Evolutionary conservation across 179 eudicot species (phyloP), one percentile per base, ranked within the genome.

Genomic region (Corrigiola litoralis): DNA sequence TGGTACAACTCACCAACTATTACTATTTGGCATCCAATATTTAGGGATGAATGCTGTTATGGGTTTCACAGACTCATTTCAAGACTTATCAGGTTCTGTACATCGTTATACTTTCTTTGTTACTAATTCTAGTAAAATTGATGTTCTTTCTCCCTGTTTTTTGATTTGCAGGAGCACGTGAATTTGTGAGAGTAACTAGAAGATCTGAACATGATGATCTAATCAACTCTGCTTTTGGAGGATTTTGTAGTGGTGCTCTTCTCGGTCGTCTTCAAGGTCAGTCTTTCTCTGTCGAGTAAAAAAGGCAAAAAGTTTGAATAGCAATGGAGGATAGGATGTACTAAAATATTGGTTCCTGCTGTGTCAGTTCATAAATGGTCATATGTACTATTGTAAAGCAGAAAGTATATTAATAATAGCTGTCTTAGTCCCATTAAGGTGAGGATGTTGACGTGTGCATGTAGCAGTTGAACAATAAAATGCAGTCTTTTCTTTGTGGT

Each of bases 211-310:
- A 77, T 69, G 94, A 67, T 61, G 94, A 87, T 71, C 78, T 87
- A 45, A 44, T 82, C 41, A 79, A 87, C 76, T 87, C 89, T 46
- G 84, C 76, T 42, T 41, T 87, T 63, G 94, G 82, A 69, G 94
- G 94, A 57, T 69, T 82, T 68, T 83, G 85, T 70, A 80, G 75
- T 67, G 94, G 94, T 50, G 89, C 94, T 67, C 56, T 87, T 75
- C 87, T 87, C 21, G 94, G 94, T 27, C 85, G 94, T 60, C 84
- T 87, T 64, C 94, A 87, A 82, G 94, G 94, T 87, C 13, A 73
- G 66, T 27, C 42, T 18, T 37, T 18, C 5, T 49, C 2, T 37
- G 31, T 14, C 44, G 29, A 17, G 31, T n/a, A 24, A 29, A 34
- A 28, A 49, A 6, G 49, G 34, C 3, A 16, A 38, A 9, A 28